Evolutionary conservation across 2,329 filamentous ascomycete genomes (phyloP).

Genomic region (Fusarium fracticaudum): DNA sequence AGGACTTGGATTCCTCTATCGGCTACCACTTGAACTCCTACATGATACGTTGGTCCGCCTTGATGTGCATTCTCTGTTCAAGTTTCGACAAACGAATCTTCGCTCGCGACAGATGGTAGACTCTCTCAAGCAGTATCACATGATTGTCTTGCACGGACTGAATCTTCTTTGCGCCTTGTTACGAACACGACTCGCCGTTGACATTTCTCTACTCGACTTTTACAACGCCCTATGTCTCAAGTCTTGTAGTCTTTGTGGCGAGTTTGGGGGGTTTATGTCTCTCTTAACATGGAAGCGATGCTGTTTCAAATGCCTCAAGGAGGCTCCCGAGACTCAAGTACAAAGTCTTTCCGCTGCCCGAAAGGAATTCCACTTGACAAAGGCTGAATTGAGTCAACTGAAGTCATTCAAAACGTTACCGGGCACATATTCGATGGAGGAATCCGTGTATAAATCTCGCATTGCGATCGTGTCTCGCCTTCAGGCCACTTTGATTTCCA

Average conservation of each 20-base stretch:
- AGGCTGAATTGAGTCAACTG: not conserved
- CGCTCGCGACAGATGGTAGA: conserved; percentile 41
- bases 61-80: conserved; percentile 47
- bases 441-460: not conserved
- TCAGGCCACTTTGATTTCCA: not conserved
- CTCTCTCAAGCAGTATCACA: conserved; percentile 43
- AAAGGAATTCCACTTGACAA: not conserved
- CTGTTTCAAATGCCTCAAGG: conserved; percentile 44
- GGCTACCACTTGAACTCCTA: not conserved
- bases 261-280: conserved; percentile 40
- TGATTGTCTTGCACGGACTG: conserved; percentile 40
- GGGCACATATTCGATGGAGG: not conserved
- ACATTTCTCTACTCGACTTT: conserved; percentile 41
- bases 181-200: conserved; percentile 41
- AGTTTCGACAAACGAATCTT: conserved; percentile 45
- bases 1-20: not conserved
- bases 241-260: conserved; percentile 39
- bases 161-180: conserved; percentile 48
- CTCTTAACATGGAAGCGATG: conserved; percentile 44
- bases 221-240: conserved; percentile 44
- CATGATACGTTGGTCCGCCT: conserved; percentile 40
- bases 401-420: not conserved
- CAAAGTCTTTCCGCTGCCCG: not conserved
- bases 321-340: not conserved
- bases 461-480: not conserved